These are phyloP conservation scores for Sinapis alba DNA, from an alignment of 441 rosid genomes.

Conservation along the genomic window DNA sequence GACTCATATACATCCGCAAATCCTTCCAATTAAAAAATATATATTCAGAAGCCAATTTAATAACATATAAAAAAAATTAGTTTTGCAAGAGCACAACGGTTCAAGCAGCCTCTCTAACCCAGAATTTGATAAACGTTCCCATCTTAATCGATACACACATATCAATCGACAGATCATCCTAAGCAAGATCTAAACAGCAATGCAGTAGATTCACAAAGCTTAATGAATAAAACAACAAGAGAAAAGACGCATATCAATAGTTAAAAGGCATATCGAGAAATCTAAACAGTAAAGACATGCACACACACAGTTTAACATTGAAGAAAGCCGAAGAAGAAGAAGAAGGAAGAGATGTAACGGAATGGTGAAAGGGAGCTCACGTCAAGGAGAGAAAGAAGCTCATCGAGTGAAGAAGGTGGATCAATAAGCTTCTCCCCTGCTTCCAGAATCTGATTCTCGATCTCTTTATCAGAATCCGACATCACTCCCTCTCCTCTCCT, in stretches of 20 bases:
- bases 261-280: conserved; percentile 8
- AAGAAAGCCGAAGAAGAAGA: not conserved
- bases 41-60: not conserved
- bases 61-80: not conserved
- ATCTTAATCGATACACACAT: not conserved
- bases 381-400: conserved; percentile 87
- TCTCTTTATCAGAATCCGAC: conserved; percentile 67
- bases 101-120: not conserved
- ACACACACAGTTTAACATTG: conserved; percentile 25
- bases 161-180: not conserved
- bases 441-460: conserved; percentile 72
- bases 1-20: not conserved
- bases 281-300: conserved; percentile 29
- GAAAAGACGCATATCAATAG: not conserved
- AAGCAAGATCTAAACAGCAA: conserved; percentile 1
- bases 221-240: not conserved
- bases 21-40: not conserved
- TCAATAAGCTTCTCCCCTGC: conserved; percentile 71
- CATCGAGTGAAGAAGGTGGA: conserved; percentile 68
- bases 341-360: not conserved
- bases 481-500: conserved; percentile 29
- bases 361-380: conserved; percentile 52
- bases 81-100: not conserved
- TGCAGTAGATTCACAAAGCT: conserved; percentile 20
- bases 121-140: not conserved